A percentile compares a stretch with the other conserved stretches of the same genome.
These are phyloP conservation scores for Astragalus glycyphyllos DNA, from an alignment of 306 rosid species.

Conservation along the genomic window DNA sequence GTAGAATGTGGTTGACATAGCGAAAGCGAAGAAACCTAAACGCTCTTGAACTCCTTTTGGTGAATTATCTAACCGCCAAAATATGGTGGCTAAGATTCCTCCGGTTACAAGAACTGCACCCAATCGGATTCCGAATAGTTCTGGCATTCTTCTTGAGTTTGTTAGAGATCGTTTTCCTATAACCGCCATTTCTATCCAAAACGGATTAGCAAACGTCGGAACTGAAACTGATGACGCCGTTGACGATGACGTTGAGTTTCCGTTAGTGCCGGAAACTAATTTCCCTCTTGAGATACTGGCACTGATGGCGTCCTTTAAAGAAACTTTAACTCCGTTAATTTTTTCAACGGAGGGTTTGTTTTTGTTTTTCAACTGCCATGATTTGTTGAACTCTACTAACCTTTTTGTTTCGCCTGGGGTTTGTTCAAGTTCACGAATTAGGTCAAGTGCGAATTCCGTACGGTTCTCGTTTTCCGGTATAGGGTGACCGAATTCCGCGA, in stretches of 20 bases:
- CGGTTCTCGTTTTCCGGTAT: slow-evolving; percentile 82
- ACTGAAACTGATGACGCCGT: slow-evolving; percentile 54
- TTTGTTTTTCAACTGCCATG: slow-evolving; percentile 59
- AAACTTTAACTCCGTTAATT: slow-evolving; percentile 25
- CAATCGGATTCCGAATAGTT: slow-evolving; percentile 74
- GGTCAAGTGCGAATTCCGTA: slow-evolving; percentile 82
- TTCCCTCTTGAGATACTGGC: slow-evolving; percentile 82
- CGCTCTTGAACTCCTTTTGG: slow-evolving; percentile 82
- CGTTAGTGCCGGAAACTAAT: slow-evolving; percentile 70
- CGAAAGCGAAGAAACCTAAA: slow-evolving; percentile 86
- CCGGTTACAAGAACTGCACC: slow-evolving; percentile 87
- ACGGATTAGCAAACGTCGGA: slow-evolving; percentile 75
- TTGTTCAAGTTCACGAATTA: slow-evolving; percentile 80
- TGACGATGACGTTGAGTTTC: slow-evolving; percentile 46
- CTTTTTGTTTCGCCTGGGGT: slow-evolving; percentile 64
- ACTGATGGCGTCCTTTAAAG: slow-evolving; percentile 77
- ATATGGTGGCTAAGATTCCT: slow-evolving; percentile 73
- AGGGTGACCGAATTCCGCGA: slow-evolving; percentile 75
- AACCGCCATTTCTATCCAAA: slow-evolving; percentile 75
- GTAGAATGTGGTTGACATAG: slow-evolving; percentile 93
- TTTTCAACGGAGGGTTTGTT: background rate
- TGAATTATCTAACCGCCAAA: slow-evolving; percentile 69
- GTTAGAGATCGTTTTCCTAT: slow-evolving; percentile 65
- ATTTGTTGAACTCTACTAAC: slow-evolving; percentile 74
- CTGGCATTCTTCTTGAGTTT: slow-evolving; percentile 82